Evolutionary conservation across 2,329 filamentous ascomycete genomes (phyloP), one percentile per base, ranked within the genome.

Genomic region (Colletotrichum navitas): DNA sequence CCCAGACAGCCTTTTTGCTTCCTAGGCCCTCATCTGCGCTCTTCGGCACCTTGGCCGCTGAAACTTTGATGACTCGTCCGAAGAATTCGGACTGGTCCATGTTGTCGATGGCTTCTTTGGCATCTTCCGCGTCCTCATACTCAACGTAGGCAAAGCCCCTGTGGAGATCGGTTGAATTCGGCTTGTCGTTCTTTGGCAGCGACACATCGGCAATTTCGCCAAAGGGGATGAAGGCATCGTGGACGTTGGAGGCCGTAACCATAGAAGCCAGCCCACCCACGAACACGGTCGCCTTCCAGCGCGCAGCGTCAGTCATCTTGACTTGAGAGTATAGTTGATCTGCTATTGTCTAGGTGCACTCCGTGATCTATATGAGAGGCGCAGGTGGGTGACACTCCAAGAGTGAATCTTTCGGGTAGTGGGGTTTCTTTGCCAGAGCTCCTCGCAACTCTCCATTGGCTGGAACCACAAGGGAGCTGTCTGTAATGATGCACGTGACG

Each of bases 61-160:
- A 95, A 63, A 98, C 95, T 81, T 95, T 97, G 80, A 99, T 92
- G 18, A 96, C 92, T 71, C 94, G 90, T 14, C 96, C 97, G 80
- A 95, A 98, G 56, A 99, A 89, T 83, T 98, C 95, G 72, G 95
- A 93, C 80, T 97, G 94, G 80, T 99, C 94, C 95, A 99, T 98
- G 80, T 99, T 99, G 86, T 98, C 94, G 80, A 99, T 97, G 62
- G 96, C 96, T 82, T 98, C 95, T 78, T 91, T 91, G 36, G 95
- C 95, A 82, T 99, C 96, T 68, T 92, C 89, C 16, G 90, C 87
- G 68, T 94, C 89, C 77, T 98, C 94, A 78, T 93, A 99, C 79
- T 99, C 96, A 62, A 99, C 93, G 80, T 99, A 98, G 70, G 95
- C 96, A 81, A 98, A 99, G 0, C 97, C 96, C 63, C 95, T 88